phyloP scores from a whole-genome alignment of 495 filamentous ascomycete genomes.

The Penicillium daleae region DNA sequence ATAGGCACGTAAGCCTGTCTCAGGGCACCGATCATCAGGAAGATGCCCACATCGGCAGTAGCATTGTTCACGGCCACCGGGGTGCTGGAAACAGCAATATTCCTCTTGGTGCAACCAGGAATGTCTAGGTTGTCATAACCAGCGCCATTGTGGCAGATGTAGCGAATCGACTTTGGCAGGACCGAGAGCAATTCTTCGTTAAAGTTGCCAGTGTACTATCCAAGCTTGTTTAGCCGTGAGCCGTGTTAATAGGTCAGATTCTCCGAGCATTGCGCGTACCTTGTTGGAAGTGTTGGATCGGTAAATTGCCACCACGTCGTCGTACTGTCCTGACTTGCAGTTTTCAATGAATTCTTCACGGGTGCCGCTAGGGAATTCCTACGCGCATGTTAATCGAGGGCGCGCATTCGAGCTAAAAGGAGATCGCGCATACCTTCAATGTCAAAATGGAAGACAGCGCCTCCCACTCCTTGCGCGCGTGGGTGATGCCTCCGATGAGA shows the following conservation, averaged over 20 bases:
- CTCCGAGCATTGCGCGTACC: conserved; percentile 35
- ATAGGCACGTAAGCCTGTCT: conserved; percentile 67
- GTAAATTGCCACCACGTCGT: conserved; percentile 61
- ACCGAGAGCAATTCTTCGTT: conserved; percentile 59
- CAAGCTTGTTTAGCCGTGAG: neutral
- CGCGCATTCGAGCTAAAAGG: neutral
- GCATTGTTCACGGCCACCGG: conserved; percentile 70
- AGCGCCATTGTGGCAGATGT: conserved; percentile 84
- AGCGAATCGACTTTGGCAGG: conserved; percentile 70
- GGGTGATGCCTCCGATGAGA: conserved; percentile 58
- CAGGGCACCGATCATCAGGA: conserved; percentile 71
- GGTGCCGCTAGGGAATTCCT: conserved; percentile 59
- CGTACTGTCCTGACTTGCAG: conserved; percentile 57
- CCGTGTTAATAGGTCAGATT: neutral
- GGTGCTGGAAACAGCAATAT: conserved; percentile 68
- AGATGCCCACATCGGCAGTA: conserved; percentile 73
- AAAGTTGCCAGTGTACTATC: conserved; percentile 62
- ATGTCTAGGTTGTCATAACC: conserved; percentile 85
- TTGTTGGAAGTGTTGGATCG: conserved; percentile 62
- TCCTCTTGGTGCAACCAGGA: conserved; percentile 63
- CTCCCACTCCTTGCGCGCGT: conserved; percentile 61
- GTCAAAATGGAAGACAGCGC: conserved; percentile 53
- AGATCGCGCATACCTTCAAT: conserved; percentile 50
- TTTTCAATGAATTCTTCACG: conserved; percentile 57
- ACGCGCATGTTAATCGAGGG: neutral